Evolutionary conservation across 306 rosid species (phyloP).

Genomic region (Casuarina equisetifolia): DNA sequence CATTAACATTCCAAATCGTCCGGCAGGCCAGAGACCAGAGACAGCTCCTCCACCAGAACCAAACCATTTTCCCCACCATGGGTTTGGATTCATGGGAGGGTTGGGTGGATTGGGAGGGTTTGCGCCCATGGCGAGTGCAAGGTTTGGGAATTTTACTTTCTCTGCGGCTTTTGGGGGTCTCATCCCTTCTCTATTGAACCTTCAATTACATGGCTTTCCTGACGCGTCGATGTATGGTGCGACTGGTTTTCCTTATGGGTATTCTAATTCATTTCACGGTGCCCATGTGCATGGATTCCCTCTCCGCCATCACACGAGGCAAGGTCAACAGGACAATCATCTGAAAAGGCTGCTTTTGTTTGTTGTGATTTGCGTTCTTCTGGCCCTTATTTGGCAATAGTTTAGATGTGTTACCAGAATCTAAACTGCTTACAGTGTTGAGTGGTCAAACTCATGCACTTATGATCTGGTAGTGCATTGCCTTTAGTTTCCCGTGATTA

Average conservation of each 20-base stretch:
- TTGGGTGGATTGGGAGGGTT: slow-evolving; percentile 59
- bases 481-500: slow-evolving; percentile 5
- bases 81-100: slow-evolving; percentile 74
- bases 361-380: slow-evolving; percentile 49
- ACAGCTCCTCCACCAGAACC: slow-evolving; percentile 77
- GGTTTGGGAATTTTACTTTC: slow-evolving; percentile 80
- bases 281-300: slow-evolving; percentile 47
- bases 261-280: slow-evolving; percentile 61
- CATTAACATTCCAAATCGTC: slow-evolving; percentile 66
- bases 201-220: slow-evolving; percentile 68
- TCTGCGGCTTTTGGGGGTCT: slow-evolving; percentile 83
- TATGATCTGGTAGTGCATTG: slow-evolving; percentile 34
- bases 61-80: slow-evolving; percentile 57
- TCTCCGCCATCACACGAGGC: slow-evolving; percentile 43
- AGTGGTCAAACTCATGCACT: slow-evolving; percentile 17
- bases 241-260: slow-evolving; percentile 61
- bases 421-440: slow-evolving; percentile 11
- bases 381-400: slow-evolving; percentile 75
- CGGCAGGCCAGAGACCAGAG: slow-evolving; percentile 80
- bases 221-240: slow-evolving; percentile 60
- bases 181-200: slow-evolving; percentile 65
- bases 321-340: slow-evolving; percentile 65
- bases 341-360: slow-evolving; percentile 66
- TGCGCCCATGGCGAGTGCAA: slow-evolving; percentile 64
- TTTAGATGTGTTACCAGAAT: slow-evolving; percentile 21